A percentile compares a stretch with the other conserved stretches of the same genome.
phyloP scores from a whole-genome alignment of 1,139 yeast species.

The Blastobotrys elegans region DNA sequence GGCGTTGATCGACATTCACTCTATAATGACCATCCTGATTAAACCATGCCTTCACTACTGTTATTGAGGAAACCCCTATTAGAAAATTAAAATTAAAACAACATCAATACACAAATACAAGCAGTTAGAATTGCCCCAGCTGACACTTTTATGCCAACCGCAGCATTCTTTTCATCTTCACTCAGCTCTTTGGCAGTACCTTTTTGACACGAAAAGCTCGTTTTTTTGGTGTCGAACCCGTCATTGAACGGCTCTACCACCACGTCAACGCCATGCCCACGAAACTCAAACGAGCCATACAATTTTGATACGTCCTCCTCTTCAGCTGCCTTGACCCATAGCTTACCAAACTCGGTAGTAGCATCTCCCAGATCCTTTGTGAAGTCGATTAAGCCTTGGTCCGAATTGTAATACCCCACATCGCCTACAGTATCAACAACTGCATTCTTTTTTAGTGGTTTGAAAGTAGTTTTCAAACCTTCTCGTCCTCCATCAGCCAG shows the following conservation, averaged over 20 bases:
- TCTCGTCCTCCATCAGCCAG: not conserved
- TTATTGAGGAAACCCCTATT: too few relatives aligned
- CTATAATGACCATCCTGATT: too few relatives aligned
- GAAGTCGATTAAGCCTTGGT: not conserved
- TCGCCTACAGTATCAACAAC: not conserved
- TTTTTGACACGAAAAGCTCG: not conserved
- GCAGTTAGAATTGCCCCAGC: not conserved
- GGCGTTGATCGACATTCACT: too few relatives aligned
- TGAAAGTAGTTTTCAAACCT: not conserved
- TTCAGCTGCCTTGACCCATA: conserved; percentile 1
- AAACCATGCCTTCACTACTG: too few relatives aligned
- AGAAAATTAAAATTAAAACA: too few relatives aligned
- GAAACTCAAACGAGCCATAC: conserved; percentile 1
- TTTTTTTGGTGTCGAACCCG: conserved; percentile 1
- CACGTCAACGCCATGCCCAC: not conserved
- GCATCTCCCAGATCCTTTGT: not conserved
- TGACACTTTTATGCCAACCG: not conserved
- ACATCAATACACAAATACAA: too few relatives aligned
- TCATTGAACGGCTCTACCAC: not conserved
- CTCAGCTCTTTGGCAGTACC: not conserved
- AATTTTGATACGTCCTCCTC: not conserved
- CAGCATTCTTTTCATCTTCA: not conserved
- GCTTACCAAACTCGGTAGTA: not conserved
- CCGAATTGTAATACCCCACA: not conserved
- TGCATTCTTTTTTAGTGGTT: not conserved